Base-by-base conservation (phyloP, 75 land plant species). In the Ceratopteris richardii region DNA sequence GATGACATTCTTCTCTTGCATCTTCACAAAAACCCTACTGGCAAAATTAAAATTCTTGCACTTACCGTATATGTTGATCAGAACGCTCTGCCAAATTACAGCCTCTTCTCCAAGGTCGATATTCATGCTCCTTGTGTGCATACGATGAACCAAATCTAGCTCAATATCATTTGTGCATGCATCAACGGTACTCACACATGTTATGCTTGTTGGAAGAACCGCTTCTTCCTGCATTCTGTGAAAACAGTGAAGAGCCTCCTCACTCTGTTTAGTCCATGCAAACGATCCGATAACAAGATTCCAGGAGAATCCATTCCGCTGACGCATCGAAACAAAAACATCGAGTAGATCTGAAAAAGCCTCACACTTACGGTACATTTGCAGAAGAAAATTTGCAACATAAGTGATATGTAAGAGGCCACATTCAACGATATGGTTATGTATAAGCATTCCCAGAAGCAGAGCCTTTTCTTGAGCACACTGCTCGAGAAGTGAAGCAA, bases 11-110 rank as follows among this genome's bases (percentile, higher is more conserved):
- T 46, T n/a, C 50, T 46, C 50, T 21, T n/a, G 50, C 50, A 46
- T 46, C 4, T 21, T 46, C 4, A 6, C 50, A 46, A 46, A 46
- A n/a, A 46, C 22, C 17, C 2, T 46, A 5, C 50, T 46, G 13
- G 66, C 67, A 23, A 60, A 65, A 14, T 42, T 43, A 43, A 66
- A 30, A 40, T 21, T 25, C n/a, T 63, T 63, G 55, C 67, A 66
- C 7, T 56, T 43, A 17, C 40, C 20, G 23, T 66, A 66, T 66
- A 66, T 66, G 47, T 56, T 66, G 4, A 66, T 25, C 25, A 66
- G 16, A 0, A 66, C 61, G 27, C 12, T 18, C 2, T 46, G 13
- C 37, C 37, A 33, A 5, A 46, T 5, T 2, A 46, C 50, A 21
- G 22, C 17, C 22, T 46, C 50, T 46, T 5, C 18, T 18, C 22